Conservation (phyloP, 2,329 filamentous ascomycete genomes). For the Lojkania enalia region DNA sequence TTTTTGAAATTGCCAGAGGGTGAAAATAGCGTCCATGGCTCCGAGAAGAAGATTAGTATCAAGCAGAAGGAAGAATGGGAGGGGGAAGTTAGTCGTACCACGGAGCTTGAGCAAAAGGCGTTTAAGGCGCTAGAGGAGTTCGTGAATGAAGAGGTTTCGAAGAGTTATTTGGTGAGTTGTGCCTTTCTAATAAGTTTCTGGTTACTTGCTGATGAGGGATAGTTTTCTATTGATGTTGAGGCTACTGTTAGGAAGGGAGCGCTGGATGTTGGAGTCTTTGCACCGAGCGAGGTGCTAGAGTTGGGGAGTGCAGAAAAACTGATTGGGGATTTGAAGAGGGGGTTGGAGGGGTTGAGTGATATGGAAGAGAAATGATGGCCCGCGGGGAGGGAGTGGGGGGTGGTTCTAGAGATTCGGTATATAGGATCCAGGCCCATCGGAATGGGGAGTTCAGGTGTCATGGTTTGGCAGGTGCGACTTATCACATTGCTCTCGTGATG, state of each 20-base stretch:
- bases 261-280: conserved; percentile 59
- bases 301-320: conserved; percentile 43
- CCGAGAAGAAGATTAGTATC: conserved; percentile 23
- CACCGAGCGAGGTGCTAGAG: conserved; percentile 48
- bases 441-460: too few relatives aligned
- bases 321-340: conserved; percentile 35
- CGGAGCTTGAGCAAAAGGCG: conserved; percentile 4
- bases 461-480: too few relatives aligned
- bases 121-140: conserved; percentile 26
- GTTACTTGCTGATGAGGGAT: conserved; percentile 19
- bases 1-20: conserved; percentile 65
- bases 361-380: too few relatives aligned
- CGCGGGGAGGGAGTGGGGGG: too few relatives aligned
- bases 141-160: conserved; percentile 24
- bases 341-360: conserved; percentile 14
- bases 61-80: conserved; percentile 19
- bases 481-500: too few relatives aligned
- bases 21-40: conserved; percentile 13
- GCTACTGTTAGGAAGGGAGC: conserved; percentile 53
- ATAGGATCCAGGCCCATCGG: too few relatives aligned
- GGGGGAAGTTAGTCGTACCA: conserved; percentile 23
- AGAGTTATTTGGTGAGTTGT: conserved; percentile 46
- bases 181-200: neutral
- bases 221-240: conserved; percentile 61
- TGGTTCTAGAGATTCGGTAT: too few relatives aligned